These are phyloP conservation scores for Ailanthus altissimus DNA, from an alignment of 345 rosid species.

Conservation along the genomic window DNA sequence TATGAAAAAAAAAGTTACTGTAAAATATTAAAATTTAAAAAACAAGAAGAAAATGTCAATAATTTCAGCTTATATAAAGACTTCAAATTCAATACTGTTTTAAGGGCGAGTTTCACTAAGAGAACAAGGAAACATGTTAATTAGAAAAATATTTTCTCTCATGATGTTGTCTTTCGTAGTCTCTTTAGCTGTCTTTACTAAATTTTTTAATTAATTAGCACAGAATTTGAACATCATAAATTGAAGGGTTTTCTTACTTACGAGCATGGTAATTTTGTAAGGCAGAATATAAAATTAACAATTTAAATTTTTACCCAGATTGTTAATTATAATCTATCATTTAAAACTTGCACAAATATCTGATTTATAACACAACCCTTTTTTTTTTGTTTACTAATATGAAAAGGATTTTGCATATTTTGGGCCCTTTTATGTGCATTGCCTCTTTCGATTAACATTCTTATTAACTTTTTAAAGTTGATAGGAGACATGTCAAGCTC, in stretches of 20 bases:
- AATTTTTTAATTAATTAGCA: not conserved
- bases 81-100: not conserved
- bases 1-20: not conserved
- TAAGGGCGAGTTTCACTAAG: not conserved
- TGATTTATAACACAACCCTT: too few species aligned
- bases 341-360: too few species aligned
- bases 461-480: slow-evolving; percentile 2
- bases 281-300: too few species aligned
- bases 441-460: slow-evolving; percentile 32
- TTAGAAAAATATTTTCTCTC: not conserved
- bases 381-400: not conserved
- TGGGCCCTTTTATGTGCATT: slow-evolving; percentile 25
- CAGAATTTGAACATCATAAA: not conserved
- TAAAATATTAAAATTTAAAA: not conserved
- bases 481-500: slow-evolving; percentile 13
- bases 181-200: not conserved
- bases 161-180: not conserved
- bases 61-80: not conserved
- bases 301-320: too few species aligned
- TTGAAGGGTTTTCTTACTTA: too few species aligned
- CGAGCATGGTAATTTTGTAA: not conserved
- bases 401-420: slow-evolving; percentile 14
- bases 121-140: not conserved
- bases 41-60: not conserved
- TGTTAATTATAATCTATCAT: too few species aligned